Percentiles rank a stretch among this genome's conserved stretches.
Evolutionary conservation across 83 land plant species (phyloP).

Genomic region (Larix sibirica): DNA sequence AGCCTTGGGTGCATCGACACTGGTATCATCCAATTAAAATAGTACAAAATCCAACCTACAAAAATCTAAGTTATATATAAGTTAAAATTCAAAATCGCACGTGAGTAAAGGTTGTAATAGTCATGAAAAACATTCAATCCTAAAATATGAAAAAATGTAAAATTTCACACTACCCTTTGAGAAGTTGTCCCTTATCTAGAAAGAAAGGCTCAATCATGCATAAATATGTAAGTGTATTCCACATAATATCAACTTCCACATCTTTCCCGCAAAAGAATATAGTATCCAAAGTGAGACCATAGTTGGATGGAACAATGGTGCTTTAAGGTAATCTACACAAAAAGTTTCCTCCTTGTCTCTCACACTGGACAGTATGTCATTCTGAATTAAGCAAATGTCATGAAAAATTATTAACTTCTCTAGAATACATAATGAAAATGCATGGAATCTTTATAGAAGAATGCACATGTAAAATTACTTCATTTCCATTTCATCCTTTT

Average conservation of each 20-base stretch:
- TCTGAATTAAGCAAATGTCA: not conserved
- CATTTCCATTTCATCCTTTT: constrained; percentile 46
- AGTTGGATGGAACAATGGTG: too few relatives aligned
- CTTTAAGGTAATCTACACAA: constrained; percentile 82
- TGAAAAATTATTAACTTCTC: not conserved
- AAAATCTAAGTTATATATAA: too few relatives aligned
- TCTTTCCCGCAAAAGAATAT: constrained; percentile 84
- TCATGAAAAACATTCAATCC: not conserved
- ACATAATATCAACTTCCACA: constrained; percentile 66
- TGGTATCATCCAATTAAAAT: constrained; percentile 67
- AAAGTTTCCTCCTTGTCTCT: constrained; percentile 69
- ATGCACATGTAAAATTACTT: constrained; percentile 67
- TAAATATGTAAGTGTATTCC: constrained; percentile 63
- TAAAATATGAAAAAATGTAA: not conserved
- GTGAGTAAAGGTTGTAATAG: not conserved
- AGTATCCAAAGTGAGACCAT: too few relatives aligned
- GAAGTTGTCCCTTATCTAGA: constrained; percentile 44
- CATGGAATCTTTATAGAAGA: not conserved
- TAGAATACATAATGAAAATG: not conserved
- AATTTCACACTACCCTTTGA: constrained; percentile 60
- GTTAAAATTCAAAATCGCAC: not conserved
- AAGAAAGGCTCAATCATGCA: too few relatives aligned
- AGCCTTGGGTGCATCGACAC: constrained; percentile 90
- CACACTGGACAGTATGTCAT: constrained; percentile 49
- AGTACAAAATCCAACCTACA: constrained; percentile 79